Evolutionary conservation across 2,329 filamentous ascomycete species (phyloP), one percentile per base, ranked within the genome.

Genomic region (Colletotrichum orbiculare): DNA sequence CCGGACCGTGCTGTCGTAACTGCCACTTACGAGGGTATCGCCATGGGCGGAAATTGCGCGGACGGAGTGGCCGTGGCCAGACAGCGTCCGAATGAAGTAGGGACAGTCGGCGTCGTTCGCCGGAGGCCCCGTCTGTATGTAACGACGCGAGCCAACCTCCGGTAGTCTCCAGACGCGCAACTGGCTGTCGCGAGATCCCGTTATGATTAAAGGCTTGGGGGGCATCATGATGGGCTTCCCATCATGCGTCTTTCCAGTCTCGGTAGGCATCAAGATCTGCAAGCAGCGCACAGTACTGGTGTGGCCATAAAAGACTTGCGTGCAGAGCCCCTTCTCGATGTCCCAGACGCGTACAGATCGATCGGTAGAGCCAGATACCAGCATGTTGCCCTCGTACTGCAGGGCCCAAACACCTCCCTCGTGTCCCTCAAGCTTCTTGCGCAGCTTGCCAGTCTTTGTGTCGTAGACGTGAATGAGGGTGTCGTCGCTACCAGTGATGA

Each of bases 301-400:
- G 75, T 99, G 96, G 1, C 96, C 96, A 74, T 97, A 94, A 75
- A 99, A 99, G 1, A 97, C 91, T 75, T 99, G 96, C 10, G 94
- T 95, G 77, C 95, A 97, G 49, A 92, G 87, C 1, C 94, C 96
- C 71, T 91, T 91, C 73, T 97, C 93, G 68, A 99, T 97, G 75
- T 99, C 95, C 96, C 96, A 99, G 0, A 99, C 95, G n/a, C 96
- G 89, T n/a, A 99, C 96, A 10, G 96, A 97, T 50, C 96, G 87
- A 78, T 99, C 96, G 0, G 96, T 99, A 7, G 94, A 97, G 2
- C 96, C 96, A 13, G 96, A 99, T 2, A 99, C 96, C 17, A 99
- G 82, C 13, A 92, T 93, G 74, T 98, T 97, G 54, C 94, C 95
- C 74, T 97, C 91, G 74, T 98, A 99, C 76, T 98, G 94, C 57